Conservation (phyloP, 805 yeast genomes). For the Saturnispora gosingensis region DNA sequence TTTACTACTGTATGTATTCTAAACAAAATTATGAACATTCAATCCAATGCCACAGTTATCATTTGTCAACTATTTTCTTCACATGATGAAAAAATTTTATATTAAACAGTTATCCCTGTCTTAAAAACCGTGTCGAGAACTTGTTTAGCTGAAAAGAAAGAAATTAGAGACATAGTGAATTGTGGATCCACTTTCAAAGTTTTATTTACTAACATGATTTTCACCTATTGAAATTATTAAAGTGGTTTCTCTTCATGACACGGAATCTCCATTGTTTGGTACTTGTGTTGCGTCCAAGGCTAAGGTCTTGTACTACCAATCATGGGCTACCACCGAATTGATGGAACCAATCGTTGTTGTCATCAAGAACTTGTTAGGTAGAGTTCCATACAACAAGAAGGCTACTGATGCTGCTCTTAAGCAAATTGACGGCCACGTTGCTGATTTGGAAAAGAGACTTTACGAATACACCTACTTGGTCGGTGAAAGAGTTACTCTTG, state of each 20-base stretch:
- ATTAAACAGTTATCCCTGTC: constrained; percentile 79
- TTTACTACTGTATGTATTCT: constrained; percentile 36
- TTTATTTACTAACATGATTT: constrained; percentile 13
- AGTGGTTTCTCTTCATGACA: constrained; percentile 41
- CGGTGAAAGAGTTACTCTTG: constrained; percentile 38
- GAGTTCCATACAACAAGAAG: constrained; percentile 70
- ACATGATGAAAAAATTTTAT: constrained; percentile 49
- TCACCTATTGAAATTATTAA: constrained; percentile 9
- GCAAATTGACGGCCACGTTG: constrained; percentile 31
- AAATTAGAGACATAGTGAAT: not conserved
- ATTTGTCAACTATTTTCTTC: constrained; percentile 17
- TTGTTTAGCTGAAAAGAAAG: constrained; percentile 39
- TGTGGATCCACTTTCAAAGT: not conserved
- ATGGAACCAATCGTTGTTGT: constrained; percentile 37
- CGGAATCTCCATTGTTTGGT: constrained; percentile 43
- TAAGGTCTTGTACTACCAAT: constrained; percentile 64
- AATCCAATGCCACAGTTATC: constrained; percentile 47
- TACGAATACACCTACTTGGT: constrained; percentile 36
- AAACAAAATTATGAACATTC: not conserved
- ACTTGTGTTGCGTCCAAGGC: constrained; percentile 55
- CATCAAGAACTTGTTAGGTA: constrained; percentile 56
- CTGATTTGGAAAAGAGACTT: constrained; percentile 47
- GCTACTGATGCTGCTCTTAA: constrained; percentile 26
- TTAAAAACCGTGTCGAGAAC: constrained; percentile 68
- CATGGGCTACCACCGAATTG: constrained; percentile 64